Conservation (phyloP, 2,329 filamentous ascomycete species). For the Verticillium dahliae region DNA sequence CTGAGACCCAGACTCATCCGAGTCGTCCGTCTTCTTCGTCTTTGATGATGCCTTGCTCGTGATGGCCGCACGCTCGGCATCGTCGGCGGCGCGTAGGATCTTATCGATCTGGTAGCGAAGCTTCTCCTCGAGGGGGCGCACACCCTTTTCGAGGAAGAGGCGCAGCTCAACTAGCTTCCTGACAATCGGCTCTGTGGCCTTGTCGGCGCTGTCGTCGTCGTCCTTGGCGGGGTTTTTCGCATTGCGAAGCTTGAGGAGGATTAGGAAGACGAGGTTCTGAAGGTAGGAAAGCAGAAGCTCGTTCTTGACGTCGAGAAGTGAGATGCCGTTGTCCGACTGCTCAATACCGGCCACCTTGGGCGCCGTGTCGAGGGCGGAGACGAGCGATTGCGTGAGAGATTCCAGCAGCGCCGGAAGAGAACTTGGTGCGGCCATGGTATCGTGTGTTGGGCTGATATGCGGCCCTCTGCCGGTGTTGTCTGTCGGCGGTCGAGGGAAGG, state of each 20-base stretch:
- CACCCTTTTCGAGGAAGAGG: conserved; percentile 89
- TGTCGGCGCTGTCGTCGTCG: conserved; percentile 11
- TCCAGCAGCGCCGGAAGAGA: conserved; percentile 44
- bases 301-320: conserved; percentile 91
- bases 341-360: conserved; percentile 57
- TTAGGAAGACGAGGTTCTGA: conserved; percentile 85
- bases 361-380: conserved; percentile 60
- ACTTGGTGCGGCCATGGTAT: conserved; percentile 40
- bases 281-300: conserved; percentile 95
- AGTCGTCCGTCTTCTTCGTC: conserved; percentile 19
- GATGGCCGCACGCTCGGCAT: conserved; percentile 47
- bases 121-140: conserved; percentile 81
- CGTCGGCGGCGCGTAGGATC: conserved; percentile 80
- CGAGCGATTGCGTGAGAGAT: conserved; percentile 51
- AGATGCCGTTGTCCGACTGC: conserved; percentile 81
- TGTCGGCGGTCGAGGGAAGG: neutral
- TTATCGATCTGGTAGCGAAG: conserved; percentile 96
- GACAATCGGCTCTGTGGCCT: conserved; percentile 61
- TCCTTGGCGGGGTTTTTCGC: conserved; percentile 17
- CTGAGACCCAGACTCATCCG: conserved; percentile 14
- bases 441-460: neutral
- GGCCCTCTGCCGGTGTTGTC: neutral
- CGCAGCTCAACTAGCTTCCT: conserved; percentile 85
- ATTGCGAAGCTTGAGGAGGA: conserved; percentile 72
- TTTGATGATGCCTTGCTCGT: conserved; percentile 20